Conservation (phyloP, 108 stramenopile genomes). For the Cylindrotheca closterium region DNA sequence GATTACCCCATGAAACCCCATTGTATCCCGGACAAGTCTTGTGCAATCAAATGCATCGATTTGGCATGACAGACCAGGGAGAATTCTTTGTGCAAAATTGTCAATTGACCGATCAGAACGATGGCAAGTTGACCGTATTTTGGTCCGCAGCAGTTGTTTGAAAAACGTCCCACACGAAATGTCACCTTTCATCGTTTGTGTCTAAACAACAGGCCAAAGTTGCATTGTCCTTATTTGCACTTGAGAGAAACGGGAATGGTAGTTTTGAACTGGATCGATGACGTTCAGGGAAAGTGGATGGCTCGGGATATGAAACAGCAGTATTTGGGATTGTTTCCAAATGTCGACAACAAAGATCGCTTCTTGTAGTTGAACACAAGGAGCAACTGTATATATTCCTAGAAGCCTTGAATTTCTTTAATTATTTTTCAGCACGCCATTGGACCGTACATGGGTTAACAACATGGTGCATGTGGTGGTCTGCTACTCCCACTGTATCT, state of each 20-base stretch:
- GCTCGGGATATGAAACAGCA: neutral
- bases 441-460: too few species aligned
- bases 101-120: neutral
- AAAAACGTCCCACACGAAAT: neutral
- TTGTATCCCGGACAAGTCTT: neutral
- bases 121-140: too few species aligned
- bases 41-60: slow-evolving; percentile 2
- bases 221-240: slow-evolving; percentile 7
- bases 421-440: too few species aligned
- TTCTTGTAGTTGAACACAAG: too few species aligned
- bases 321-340: neutral
- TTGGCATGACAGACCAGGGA: neutral
- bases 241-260: neutral
- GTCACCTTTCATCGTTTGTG: neutral
- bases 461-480: too few species aligned
- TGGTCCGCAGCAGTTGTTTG: too few species aligned
- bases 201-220: neutral
- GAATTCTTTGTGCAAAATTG: neutral
- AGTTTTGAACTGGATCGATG: slow-evolving; percentile 3
- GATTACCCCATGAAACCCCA: neutral
- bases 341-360: too few species aligned
- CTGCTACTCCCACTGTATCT: too few species aligned
- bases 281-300: slow-evolving; percentile 1
- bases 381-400: too few species aligned
- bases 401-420: too few species aligned